Base-by-base conservation (phyloP, 495 filamentous ascomycete species). In the Tuber umbilicatum region DNA sequence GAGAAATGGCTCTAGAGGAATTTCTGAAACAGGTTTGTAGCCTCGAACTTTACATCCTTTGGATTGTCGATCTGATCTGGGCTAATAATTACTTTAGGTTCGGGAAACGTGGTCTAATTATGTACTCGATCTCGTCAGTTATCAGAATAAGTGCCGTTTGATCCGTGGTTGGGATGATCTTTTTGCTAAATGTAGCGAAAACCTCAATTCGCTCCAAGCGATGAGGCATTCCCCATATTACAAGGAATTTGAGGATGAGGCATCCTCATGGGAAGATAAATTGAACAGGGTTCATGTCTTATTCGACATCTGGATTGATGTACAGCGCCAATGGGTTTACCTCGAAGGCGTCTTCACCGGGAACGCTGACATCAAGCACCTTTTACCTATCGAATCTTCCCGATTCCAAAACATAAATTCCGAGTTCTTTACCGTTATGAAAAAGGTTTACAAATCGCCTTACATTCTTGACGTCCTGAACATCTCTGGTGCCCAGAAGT, bases 301-400 rank as follows among this genome's bases (percentile, higher is more conserved):
- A 2, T 99, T 99, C 82, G 96, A 99, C 84, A 93, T 98, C 41
- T 99, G 95, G 95, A 98, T 99, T 77, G 95, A 99, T 85, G 96
- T 99, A 39, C 95, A 99, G 84, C 90, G 95, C 74, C 95, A 99
- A 86, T 99, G 95, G 95, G 94, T 98, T 5, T 99, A 99, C 81
- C 88, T 99, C 37, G 96, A 99, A 84, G 95, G 95, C 73, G 96
- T 99, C 60, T 99, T 99, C 82, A 95, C 94, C 7, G 95, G 95
- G 72, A 99, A 98, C 84, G 94, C 93, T 16, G 95, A 99, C 82
- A 99, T 99, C 86, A 99, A 97, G 84, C 96, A 98, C 84, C 87
- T 99, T 68, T 89, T 99, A 43, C 96, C 96, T 7, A 91, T 97
- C 78, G 95, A 99, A 81, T 97, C 95, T 0, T 92, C 92, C 19